These are phyloP conservation scores for Aspergillus sojae DNA, from an alignment of 2,329 filamentous ascomycete genomes.

Conservation along the genomic window DNA sequence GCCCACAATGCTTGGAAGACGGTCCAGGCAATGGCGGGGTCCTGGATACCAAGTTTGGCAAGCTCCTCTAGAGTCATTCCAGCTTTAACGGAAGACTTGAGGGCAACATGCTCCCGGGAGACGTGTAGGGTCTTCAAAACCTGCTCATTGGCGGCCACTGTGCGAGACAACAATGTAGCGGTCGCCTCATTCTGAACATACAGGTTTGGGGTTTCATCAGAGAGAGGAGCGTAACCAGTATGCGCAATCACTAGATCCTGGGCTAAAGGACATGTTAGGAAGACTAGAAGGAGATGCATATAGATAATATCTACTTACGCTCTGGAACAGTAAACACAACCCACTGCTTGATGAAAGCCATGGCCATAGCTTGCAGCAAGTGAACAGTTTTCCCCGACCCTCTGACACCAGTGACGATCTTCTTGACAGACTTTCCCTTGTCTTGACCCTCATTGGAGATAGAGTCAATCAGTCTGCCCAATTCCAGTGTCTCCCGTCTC, in stretches of 20 bases:
- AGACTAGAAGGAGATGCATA: neutral
- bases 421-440: conserved; percentile 48
- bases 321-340: conserved; percentile 88
- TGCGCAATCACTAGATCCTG: conserved; percentile 79
- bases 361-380: conserved; percentile 78
- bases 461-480: conserved; percentile 66
- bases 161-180: conserved; percentile 71
- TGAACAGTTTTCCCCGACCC: conserved; percentile 85
- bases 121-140: conserved; percentile 61
- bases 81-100: conserved; percentile 62
- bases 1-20: conserved; percentile 80
- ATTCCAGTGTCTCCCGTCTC: conserved; percentile 73
- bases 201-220: conserved; percentile 53
- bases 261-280: conserved; percentile 52
- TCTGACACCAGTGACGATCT: conserved; percentile 72
- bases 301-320: conserved; percentile 56
- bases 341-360: conserved; percentile 82
- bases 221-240: conserved; percentile 76
- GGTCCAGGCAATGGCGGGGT: conserved; percentile 76
- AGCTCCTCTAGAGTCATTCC: conserved; percentile 68
- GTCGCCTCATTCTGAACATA: conserved; percentile 82
- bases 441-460: conserved; percentile 48
- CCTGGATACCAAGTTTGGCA: conserved; percentile 68
- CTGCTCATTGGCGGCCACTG: conserved; percentile 70
- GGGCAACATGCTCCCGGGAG: conserved; percentile 57